Evolutionary conservation across 192 early-diverging fungal species (phyloP).

Genomic region (Umbelopsis sp.): DNA sequence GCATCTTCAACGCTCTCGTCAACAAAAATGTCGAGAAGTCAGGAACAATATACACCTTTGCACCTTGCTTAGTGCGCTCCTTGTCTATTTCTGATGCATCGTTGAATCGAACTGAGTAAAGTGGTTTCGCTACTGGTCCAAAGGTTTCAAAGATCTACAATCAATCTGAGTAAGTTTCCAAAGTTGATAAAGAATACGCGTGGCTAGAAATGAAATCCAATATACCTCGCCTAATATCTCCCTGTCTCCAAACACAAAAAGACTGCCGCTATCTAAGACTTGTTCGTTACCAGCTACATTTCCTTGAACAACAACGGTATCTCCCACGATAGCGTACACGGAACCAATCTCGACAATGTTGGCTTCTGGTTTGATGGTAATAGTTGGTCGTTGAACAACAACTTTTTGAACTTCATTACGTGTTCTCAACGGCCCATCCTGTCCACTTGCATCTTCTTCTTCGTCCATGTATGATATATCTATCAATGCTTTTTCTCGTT

Average conservation of each 20-base stretch:
- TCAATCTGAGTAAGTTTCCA: background rate
- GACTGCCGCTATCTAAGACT: conserved; percentile 76
- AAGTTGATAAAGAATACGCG: background rate
- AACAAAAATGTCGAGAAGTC: conserved; percentile 58
- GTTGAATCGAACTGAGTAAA: conserved; percentile 83
- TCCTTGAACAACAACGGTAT: conserved; percentile 70
- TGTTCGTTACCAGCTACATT: conserved; percentile 41
- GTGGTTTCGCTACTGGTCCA: conserved; percentile 82
- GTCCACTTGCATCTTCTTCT: background rate
- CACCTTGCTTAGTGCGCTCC: conserved; percentile 42
- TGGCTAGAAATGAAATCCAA: conserved; percentile 24
- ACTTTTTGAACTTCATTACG: conserved; percentile 64
- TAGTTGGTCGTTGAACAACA: conserved; percentile 42
- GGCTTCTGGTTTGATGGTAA: conserved; percentile 49
- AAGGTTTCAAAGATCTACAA: conserved; percentile 85
- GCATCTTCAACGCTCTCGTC: conserved; percentile 65
- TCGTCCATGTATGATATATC: conserved; percentile 10
- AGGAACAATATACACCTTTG: conserved; percentile 63
- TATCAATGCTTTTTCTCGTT: background rate
- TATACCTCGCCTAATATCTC: conserved; percentile 64
- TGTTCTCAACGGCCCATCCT: conserved; percentile 31
- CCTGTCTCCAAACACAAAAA: conserved; percentile 67
- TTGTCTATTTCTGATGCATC: conserved; percentile 58
- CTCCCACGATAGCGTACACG: conserved; percentile 71
- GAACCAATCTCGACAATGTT: conserved; percentile 60